These are phyloP conservation scores for Gardenia jasminoides DNA, from an alignment of 257 asterid genomes.

Conservation along the genomic window DNA sequence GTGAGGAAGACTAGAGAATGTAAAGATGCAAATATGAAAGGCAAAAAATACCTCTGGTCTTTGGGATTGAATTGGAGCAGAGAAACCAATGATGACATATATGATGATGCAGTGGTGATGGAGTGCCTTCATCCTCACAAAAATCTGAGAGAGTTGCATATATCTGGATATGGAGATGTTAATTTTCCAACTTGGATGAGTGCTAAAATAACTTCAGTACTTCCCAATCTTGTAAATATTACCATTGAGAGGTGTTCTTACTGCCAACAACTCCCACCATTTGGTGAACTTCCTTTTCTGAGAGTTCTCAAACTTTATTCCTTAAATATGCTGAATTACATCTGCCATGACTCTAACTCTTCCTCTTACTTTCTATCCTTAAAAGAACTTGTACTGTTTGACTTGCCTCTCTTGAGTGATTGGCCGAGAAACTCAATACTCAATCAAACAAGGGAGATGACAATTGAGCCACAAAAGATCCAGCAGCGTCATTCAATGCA, in stretches of 20 bases:
- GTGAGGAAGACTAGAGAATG: constrained; percentile 1
- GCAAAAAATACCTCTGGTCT: constrained; percentile 24
- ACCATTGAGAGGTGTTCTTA: constrained; percentile 13
- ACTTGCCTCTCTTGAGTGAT: constrained; percentile 13
- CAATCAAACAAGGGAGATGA: neutral
- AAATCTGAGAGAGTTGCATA: constrained; percentile 18
- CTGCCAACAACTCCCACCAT: constrained; percentile 13
- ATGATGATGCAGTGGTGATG: neutral
- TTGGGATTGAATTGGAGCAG: constrained; percentile 19
- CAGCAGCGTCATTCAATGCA: neutral
- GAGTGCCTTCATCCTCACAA: constrained; percentile 17
- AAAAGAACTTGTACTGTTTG: constrained; percentile 14
- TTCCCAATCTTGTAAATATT: constrained; percentile 12
- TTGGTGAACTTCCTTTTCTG: constrained; percentile 15
- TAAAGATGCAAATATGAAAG: constrained; percentile 7
- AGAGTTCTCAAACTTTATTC: constrained; percentile 15
- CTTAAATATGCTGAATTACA: neutral
- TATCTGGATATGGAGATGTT: constrained; percentile 17
- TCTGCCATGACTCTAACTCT: neutral
- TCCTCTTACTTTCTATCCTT: constrained; percentile 13
- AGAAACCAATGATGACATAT: neutral
- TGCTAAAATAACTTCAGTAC: neutral
- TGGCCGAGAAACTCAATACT: neutral
- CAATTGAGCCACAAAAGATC: neutral
- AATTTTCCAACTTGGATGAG: constrained; percentile 17